Percentiles rank a stretch among this genome's conserved stretches.
These are phyloP conservation scores for Penicillium brasilianum DNA, from an alignment of 2,329 filamentous ascomycete genomes.

Conservation along the genomic window DNA sequence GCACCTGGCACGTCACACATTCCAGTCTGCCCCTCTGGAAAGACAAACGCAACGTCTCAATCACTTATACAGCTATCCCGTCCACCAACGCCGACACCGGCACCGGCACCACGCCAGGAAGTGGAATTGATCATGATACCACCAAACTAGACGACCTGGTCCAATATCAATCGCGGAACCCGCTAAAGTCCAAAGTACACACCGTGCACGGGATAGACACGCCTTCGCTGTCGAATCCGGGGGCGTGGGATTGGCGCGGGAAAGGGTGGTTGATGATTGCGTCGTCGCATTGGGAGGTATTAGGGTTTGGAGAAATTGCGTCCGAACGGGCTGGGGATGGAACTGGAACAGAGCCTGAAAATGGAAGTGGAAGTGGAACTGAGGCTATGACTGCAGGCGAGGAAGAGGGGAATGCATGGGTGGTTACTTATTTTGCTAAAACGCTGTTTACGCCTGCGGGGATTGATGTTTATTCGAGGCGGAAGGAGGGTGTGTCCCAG, in stretches of 20 bases:
- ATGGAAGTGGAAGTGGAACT: too few relatives aligned
- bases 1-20: conserved; percentile 33
- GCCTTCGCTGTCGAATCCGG: conserved; percentile 29
- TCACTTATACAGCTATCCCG: conserved; percentile 27
- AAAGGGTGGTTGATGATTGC: conserved; percentile 75
- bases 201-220: conserved; percentile 27
- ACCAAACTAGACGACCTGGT: conserved; percentile 29
- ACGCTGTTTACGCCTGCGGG: conserved; percentile 84
- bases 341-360: too few relatives aligned
- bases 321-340: neutral
- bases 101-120: neutral
- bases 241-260: conserved; percentile 76
- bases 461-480: conserved; percentile 74
- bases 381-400: neutral
- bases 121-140: neutral
- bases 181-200: conserved; percentile 20
- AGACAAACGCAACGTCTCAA: conserved; percentile 31
- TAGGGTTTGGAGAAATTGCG: conserved; percentile 26
- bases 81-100: neutral
- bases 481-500: conserved; percentile 15
- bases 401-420: conserved; percentile 63
- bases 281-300: conserved; percentile 73
- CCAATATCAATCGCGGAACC: conserved; percentile 21
- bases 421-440: conserved; percentile 82
- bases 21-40: conserved; percentile 32